Evolutionary conservation across 2,329 filamentous ascomycete genomes (phyloP).

Genomic region (Clarireedia monteithiana): DNA sequence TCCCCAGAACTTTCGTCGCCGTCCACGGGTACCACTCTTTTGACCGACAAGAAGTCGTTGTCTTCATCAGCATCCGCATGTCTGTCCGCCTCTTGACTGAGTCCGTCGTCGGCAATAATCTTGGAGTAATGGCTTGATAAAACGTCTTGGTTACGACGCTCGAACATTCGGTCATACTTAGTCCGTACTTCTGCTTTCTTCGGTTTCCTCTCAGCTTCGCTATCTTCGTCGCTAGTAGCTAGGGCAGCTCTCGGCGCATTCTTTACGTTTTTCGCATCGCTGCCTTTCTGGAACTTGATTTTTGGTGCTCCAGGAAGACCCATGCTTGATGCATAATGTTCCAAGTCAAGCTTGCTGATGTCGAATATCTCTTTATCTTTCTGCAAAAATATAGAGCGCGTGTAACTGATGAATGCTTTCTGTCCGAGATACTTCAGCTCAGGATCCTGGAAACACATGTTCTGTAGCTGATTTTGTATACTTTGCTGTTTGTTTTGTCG

Average conservation of each 20-base stretch:
- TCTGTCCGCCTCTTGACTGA: slow-evolving; percentile 34
- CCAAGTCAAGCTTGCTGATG: slow-evolving; percentile 72
- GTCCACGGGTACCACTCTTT: slow-evolving; percentile 71
- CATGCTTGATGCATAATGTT: slow-evolving; percentile 76
- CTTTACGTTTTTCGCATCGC: slow-evolving; percentile 79
- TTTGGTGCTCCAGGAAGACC: slow-evolving; percentile 86
- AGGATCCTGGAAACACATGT: slow-evolving; percentile 91
- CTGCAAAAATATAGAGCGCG: slow-evolving; percentile 76
- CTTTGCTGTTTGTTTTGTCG: slow-evolving; percentile 82
- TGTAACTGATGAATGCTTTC: slow-evolving; percentile 91
- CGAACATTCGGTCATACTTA: slow-evolving; percentile 97
- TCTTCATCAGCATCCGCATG: slow-evolving; percentile 56
- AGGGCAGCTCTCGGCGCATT: slow-evolving; percentile 68
- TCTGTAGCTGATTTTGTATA: slow-evolving; percentile 79
- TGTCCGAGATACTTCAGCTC: slow-evolving; percentile 92
- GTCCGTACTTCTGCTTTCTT: slow-evolving; percentile 74
- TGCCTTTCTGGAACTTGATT: slow-evolving; percentile 88
- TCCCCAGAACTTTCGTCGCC: slow-evolving; percentile 39
- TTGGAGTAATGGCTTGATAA: slow-evolving; percentile 90
- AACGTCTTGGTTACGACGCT: slow-evolving; percentile 91
- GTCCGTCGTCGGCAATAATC: slow-evolving; percentile 59
- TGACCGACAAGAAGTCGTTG: slow-evolving; percentile 82
- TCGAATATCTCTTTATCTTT: slow-evolving; percentile 90
- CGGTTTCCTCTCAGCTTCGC: slow-evolving; percentile 44
- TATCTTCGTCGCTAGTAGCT: slow-evolving; percentile 51